phyloP scores from a whole-genome alignment of 2,329 filamentous ascomycete species.

The Cytospora mali region DNA sequence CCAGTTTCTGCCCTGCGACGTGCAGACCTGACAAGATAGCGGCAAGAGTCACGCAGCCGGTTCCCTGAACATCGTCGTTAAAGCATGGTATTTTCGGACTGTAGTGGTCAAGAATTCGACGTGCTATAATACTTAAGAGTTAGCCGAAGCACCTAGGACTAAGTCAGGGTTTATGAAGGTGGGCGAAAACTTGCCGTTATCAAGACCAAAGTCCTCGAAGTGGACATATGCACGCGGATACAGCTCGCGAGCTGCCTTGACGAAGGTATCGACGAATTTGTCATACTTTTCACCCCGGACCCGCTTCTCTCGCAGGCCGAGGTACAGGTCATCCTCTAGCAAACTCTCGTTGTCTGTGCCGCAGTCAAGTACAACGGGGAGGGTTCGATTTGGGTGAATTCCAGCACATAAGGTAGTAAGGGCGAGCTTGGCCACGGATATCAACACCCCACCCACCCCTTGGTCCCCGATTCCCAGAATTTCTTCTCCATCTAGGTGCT shows the following conservation, averaged over 20 bases:
- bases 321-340: constrained; percentile 75
- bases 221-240: constrained; percentile 85
- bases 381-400: constrained; percentile 74
- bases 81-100: constrained; percentile 77
- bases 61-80: constrained; percentile 90
- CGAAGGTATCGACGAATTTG: constrained; percentile 74
- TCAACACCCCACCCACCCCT: constrained; percentile 81
- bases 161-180: background rate
- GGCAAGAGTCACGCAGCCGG: constrained; percentile 83
- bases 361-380: constrained; percentile 83
- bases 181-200: constrained; percentile 56
- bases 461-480: constrained; percentile 91
- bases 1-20: constrained; percentile 66
- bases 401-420: constrained; percentile 86
- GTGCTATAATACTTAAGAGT: constrained; percentile 46
- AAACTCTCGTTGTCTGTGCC: constrained; percentile 80
- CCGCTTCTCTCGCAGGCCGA: constrained; percentile 70
- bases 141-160: background rate
- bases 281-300: constrained; percentile 74
- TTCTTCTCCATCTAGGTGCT: constrained; percentile 57
- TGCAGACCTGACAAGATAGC: constrained; percentile 77
- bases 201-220: constrained; percentile 85
- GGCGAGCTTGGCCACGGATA: constrained; percentile 80
- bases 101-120: constrained; percentile 76
- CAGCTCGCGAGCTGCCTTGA: constrained; percentile 65